Conservation (phyloP, 2,329 filamentous ascomycete species). For the Pyrenophora seminiperda region DNA sequence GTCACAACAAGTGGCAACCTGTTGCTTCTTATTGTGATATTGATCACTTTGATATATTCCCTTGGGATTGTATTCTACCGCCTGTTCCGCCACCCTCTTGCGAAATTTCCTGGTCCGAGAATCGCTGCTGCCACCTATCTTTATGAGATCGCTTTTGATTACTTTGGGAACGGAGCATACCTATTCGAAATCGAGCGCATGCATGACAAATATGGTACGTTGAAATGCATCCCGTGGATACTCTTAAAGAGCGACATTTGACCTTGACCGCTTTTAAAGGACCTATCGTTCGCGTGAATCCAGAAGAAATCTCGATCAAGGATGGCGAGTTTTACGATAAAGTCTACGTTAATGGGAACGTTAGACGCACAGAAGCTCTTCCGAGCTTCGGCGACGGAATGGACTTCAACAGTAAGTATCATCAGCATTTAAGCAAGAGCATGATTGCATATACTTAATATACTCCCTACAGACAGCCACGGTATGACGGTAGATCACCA, state of each 20-base stretch:
- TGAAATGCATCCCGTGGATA: background rate
- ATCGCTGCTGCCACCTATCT: slow-evolving; percentile 27
- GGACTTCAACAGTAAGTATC: slow-evolving; percentile 29
- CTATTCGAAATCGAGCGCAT: slow-evolving; percentile 35
- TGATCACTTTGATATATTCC: no score
- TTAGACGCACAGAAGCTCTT: slow-evolving; percentile 25
- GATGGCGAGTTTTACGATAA: slow-evolving; percentile 31
- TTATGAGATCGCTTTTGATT: slow-evolving; percentile 37
- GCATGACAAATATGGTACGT: slow-evolving; percentile 38
- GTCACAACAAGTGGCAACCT: no score
- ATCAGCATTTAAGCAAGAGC: no score
- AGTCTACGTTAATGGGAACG: slow-evolving; percentile 29
- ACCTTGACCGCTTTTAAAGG: slow-evolving; percentile 15
- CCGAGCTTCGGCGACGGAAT: slow-evolving; percentile 19
- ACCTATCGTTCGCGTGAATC: slow-evolving; percentile 39
- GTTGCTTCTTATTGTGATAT: no score
- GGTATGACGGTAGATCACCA: slow-evolving; percentile 27
- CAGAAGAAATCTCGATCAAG: slow-evolving; percentile 30
- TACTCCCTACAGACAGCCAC: background rate
- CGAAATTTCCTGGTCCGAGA: slow-evolving; percentile 33
- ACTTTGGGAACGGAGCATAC: slow-evolving; percentile 31
- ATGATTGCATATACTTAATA: no score
- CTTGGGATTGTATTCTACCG: slow-evolving; percentile 2
- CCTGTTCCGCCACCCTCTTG: slow-evolving; percentile 26
- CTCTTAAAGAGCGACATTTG: background rate